These are phyloP conservation scores for Oleoguttula mirabilis DNA, from an alignment of 495 filamentous ascomycete species.

Conservation along the genomic window DNA sequence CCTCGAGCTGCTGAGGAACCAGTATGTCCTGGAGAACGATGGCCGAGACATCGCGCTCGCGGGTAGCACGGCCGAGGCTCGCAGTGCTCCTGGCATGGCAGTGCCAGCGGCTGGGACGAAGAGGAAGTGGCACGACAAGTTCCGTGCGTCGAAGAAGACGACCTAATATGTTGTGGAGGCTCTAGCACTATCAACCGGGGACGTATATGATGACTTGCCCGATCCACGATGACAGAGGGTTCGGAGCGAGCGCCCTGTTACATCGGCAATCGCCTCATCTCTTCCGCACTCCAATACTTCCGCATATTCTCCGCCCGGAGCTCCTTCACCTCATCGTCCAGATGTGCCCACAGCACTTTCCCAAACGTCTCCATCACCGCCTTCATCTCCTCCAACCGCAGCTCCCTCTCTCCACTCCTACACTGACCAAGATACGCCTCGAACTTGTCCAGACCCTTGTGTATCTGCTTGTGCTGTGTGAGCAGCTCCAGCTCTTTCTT, in stretches of 20 bases:
- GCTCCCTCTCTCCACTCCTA: conserved; percentile 49
- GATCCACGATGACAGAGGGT: no score
- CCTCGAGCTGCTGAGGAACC: conserved; percentile 34
- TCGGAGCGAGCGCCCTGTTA: no score
- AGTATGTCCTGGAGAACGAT: conserved; percentile 22
- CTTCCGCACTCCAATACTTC: conserved; percentile 64
- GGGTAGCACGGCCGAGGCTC: conserved; percentile 1
- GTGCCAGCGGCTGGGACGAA: conserved; percentile 34
- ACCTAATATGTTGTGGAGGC: conserved; percentile 4
- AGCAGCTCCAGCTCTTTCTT: conserved; percentile 51
- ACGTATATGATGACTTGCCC: no score
- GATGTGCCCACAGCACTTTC: conserved; percentile 32
- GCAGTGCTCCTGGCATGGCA: not conserved
- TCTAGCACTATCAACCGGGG: no score
- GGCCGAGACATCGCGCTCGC: conserved; percentile 13
- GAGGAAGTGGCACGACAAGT: conserved; percentile 82
- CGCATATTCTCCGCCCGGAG: conserved; percentile 68
- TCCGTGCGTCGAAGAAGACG: conserved; percentile 31
- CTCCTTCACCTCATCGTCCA: conserved; percentile 33
- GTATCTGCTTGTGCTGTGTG: conserved; percentile 71
- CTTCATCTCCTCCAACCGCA: conserved; percentile 57
- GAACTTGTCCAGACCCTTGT: conserved; percentile 64
- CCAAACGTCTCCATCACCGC: conserved; percentile 53
- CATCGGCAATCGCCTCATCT: conserved; percentile 63
- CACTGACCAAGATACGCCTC: conserved; percentile 56